Evolutionary conservation across 139 green algal species (phyloP), one percentile per base, ranked within the genome.

Genomic region (Chlorella sp.): DNA sequence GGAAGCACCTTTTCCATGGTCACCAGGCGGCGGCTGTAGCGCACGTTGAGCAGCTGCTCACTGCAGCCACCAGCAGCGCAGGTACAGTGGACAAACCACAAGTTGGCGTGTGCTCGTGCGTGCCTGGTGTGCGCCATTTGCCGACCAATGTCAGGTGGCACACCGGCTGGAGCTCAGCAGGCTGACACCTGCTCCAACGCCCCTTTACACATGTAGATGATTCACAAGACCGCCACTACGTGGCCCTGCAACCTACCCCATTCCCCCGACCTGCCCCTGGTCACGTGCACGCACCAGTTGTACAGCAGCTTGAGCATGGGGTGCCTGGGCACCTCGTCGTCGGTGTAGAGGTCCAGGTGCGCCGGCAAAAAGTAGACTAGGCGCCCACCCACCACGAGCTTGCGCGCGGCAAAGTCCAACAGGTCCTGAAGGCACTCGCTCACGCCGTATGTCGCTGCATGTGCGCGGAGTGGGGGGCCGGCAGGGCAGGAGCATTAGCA

Each of bases 361-460:
- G 88, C 79, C 5, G 89, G 89, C 64, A 93, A 67, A 72, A 91
- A 96, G 76, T 88, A 93, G 22, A 90, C 87, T 24, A 94, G 79
- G 31, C 86, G 79, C 6, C 89, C 89, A 23, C 89, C 86, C 68
- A 85, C 2, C 6, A 74, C 50, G 32, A 98, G 87, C 61, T 89
- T 67, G 14, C 82, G 68, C 0, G 95, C 93, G 3, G 93, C 79
- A 2, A 87, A 69, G 30, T 97, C 90, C 59, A 98, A 69, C 59
- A 98, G 78, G 84, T 99, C 95, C 4, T 77, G 63, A 34, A 98
- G 75, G 83, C 93, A 98, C 86, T 98, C 95, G 10, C 77, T 84
- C 27, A 97, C 64, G 29, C 66, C 77, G 83, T 98, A 98, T 17
- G 87, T 80, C 2, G 78, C 83, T 31, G 66, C 64, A 64, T 50